Percentiles rank a stretch among this genome's conserved stretches.
Conservation (phyloP, 192 early-diverging fungal genomes). For the Thoreauomyces humboldtii region DNA sequence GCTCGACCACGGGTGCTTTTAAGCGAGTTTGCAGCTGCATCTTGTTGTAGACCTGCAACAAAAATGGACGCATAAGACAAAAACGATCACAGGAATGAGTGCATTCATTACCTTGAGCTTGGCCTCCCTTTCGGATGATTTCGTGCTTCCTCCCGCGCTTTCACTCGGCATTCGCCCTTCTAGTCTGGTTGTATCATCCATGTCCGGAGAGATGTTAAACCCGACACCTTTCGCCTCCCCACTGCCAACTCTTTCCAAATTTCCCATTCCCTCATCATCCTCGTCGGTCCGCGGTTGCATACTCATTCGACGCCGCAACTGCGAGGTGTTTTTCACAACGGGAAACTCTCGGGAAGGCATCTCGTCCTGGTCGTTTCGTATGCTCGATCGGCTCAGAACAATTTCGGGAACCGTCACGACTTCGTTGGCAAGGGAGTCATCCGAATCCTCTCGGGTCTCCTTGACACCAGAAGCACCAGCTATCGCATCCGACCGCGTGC, state of each 20-base stretch:
- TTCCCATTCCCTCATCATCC: not conserved
- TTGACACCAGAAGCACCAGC: no score
- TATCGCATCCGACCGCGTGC: no score
- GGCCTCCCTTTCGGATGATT: conserved; percentile 4
- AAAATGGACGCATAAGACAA: no score
- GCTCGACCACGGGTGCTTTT: conserved; percentile 14
- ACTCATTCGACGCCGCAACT: not conserved
- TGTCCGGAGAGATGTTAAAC: not conserved
- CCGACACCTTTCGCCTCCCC: conserved; percentile 9
- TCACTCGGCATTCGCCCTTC: conserved; percentile 2
- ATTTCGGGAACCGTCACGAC: no score
- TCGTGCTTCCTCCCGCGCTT: not conserved
- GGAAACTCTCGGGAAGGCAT: no score
- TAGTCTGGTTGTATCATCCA: not conserved
- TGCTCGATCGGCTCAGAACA: no score
- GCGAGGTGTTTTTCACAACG: conserved; percentile 3
- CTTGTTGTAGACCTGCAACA: conserved; percentile 6
- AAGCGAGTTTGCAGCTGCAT: conserved; percentile 22
- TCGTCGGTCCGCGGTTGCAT: not conserved
- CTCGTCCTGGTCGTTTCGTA: no score
- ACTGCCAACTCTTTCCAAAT: not conserved
- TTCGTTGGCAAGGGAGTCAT: no score
- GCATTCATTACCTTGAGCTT: not conserved
- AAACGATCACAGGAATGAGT: no score
- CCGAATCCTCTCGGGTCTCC: no score